Base-by-base conservation (phyloP, 768 basidiomycete genomes). In the Cystobasidium tubakii region DNA sequence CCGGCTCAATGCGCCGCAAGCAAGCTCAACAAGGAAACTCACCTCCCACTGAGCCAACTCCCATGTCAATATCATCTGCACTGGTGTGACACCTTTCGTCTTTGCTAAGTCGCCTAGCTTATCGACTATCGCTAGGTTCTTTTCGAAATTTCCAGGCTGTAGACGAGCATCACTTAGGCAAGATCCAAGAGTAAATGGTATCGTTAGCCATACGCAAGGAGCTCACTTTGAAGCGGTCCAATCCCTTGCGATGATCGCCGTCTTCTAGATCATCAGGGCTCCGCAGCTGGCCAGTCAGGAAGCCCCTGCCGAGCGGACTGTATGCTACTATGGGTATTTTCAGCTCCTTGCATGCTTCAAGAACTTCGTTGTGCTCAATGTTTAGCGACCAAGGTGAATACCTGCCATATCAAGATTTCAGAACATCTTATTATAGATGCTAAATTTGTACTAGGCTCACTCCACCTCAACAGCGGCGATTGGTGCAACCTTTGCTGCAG, bases 381-480 rank as follows among this genome's bases (percentile, higher is more conserved):
- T 64, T 62, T 4, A 73, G 42, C 0, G 73, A 53, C 66, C 73
- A 78, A 0, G 72, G 76, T 23, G 76, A 76, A 42, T 66, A 74
- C 27, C 43, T 36, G 23, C 19, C 4, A 42, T 15, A 44, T 78
- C 36, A 65, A 83, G 84, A 84, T 21, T 84, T 86, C 84, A 77
- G 86, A 87, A 54, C 44, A 87, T 9, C 3, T 27, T 3, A 66
- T 6, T 33, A 19, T 31, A n/a, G 42, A 34, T 27, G 42, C 17
- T 12, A 27, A 9, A 13, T 27, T 29, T 66, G 33, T n/a, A 3
- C 39, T 1, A 21, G 21, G 54, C 66, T 9, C 39, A 72, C 79
- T 90, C 89, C 65, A 89, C 87, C 79, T 90, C 86, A 19, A 85
- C 82, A 15, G 85, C 86, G 55, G 84, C 82, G 12, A 88, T 82